Evolutionary conservation across 495 filamentous ascomycete genomes (phyloP), one percentile per base, ranked within the genome.

Genomic region (Penicillium diatomitis): DNA sequence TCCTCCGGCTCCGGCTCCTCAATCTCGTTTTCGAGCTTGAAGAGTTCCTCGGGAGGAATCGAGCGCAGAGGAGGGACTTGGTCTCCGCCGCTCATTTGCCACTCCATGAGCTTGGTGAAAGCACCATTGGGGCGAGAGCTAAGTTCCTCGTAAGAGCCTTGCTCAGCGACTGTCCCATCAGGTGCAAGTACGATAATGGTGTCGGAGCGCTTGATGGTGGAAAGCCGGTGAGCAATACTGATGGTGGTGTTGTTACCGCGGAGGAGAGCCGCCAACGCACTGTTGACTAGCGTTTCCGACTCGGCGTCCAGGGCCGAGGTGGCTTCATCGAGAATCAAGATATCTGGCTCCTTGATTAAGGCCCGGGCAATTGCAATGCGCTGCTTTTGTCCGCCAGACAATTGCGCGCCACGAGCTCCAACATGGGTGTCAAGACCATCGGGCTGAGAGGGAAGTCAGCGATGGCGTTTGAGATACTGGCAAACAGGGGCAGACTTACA

Each of bases 371-470:
- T 97, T 28, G 92, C 94, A 58, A 99, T 96, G 48, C 92, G 86
- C 62, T 97, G 94, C 67, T 97, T 97, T 66, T 98, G 92, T 2
- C 92, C 92, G 33, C 92, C 92, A 6, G 89, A 95, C 5, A 99
- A 75, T 64, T 96, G 92, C 3, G 92, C 88, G 27, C 92, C 92
- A 36, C 92, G 82, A 11, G 92, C 86, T 42, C 92, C 92, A 6
- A 96, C 92, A 44, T 85, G 84, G 4, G 92, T 98, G 56, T 97
- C 91, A 7, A 98, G 80, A 5, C 92, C 92, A 49, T 97, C 89
- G 0, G 91, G 92, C 77, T 81, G 38, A 30, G 8, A 12, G 27
- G 9, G 10, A 3, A 2, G 28, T 62, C 52, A 49, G 53, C 29
- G 53, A 56, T 41, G 54, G 20, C 20, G 20, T 20, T 47, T 43